Conservation (phyloP, 805 yeast genomes). For the Ogataea paraovalis region DNA sequence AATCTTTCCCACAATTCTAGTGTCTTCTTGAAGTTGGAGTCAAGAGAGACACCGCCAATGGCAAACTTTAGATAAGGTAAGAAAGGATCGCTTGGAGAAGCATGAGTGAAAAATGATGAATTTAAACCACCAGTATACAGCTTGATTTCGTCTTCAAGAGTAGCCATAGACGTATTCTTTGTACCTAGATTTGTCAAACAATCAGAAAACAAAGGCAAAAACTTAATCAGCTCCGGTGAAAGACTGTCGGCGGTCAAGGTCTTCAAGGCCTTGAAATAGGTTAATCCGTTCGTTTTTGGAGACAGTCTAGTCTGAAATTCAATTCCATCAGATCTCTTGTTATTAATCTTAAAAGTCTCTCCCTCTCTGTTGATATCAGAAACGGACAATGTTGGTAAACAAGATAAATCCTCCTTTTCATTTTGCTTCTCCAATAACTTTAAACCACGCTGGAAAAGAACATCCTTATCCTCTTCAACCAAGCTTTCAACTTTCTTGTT, state of each 20-base stretch:
- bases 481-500: slow-evolving; percentile 39
- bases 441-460: slow-evolving; percentile 58
- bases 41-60: slow-evolving; percentile 66
- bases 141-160: slow-evolving; percentile 80
- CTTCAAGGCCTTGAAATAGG: slow-evolving; percentile 69
- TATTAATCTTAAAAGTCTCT: slow-evolving; percentile 34
- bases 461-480: slow-evolving; percentile 50
- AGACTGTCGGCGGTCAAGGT: slow-evolving; percentile 46
- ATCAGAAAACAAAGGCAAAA: slow-evolving; percentile 70
- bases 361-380: slow-evolving; percentile 66
- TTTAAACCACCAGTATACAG: slow-evolving; percentile 80
- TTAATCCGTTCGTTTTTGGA: slow-evolving; percentile 66
- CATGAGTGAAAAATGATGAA: slow-evolving; percentile 52
- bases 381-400: slow-evolving; percentile 73
- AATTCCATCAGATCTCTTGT: slow-evolving; percentile 16
- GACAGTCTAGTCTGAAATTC: slow-evolving; percentile 30
- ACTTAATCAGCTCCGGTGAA: slow-evolving; percentile 62
- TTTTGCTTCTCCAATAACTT: slow-evolving; percentile 60
- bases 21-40: slow-evolving; percentile 55
- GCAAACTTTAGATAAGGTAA: slow-evolving; percentile 51
- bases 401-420: slow-evolving; percentile 66
- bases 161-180: slow-evolving; percentile 59
- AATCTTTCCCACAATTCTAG: slow-evolving; percentile 66
- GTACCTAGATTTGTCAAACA: slow-evolving; percentile 91
- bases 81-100: slow-evolving; percentile 48